Conservation (phyloP, 805 yeast species). For the Schizosaccharomyces cryophilus region DNA sequence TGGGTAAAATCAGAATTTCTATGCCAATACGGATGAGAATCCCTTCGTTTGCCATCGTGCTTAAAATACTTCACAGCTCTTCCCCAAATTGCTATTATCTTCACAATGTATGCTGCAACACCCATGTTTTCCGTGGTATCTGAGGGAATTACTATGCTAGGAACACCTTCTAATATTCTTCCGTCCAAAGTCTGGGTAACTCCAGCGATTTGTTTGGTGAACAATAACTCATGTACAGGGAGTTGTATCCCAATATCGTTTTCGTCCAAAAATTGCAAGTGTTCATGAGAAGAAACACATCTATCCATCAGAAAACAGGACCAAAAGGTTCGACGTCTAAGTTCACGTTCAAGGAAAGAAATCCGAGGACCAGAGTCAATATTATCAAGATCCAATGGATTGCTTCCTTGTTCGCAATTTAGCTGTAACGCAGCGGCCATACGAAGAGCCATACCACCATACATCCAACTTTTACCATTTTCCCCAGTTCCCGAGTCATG, state of each 20-base stretch:
- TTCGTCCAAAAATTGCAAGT: slow-evolving; percentile 12
- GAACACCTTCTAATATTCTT: slow-evolving; percentile 8
- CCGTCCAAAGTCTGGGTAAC: slow-evolving; percentile 8
- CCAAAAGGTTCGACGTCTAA: slow-evolving; percentile 16
- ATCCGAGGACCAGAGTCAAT: not conserved
- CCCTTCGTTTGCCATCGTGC: not conserved
- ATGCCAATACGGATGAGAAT: not conserved
- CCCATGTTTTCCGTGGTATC: slow-evolving; percentile 6
- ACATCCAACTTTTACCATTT: slow-evolving; percentile 16
- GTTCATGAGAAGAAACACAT: slow-evolving; percentile 14
- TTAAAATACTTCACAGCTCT: slow-evolving; percentile 10
- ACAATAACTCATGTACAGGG: slow-evolving; percentile 13
- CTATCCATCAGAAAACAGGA: slow-evolving; percentile 15
- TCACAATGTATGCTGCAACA: slow-evolving; percentile 10
- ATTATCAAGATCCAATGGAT: slow-evolving; percentile 7
- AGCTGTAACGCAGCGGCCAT: slow-evolving; percentile 15
- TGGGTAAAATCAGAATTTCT: not conserved
- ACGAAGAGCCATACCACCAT: slow-evolving; percentile 15
- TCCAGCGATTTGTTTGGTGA: slow-evolving; percentile 11
- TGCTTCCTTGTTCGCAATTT: slow-evolving; percentile 11
- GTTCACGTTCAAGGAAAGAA: slow-evolving; percentile 14
- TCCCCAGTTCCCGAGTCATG: slow-evolving; percentile 15
- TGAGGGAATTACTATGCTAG: slow-evolving; percentile 2
- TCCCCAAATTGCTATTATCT: slow-evolving; percentile 11
- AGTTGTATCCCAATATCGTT: slow-evolving; percentile 11